Evolutionary conservation across 108 stramenopile species (phyloP), one percentile per base, ranked within the genome.

Genomic region (Stephanodiscus minutulus): DNA sequence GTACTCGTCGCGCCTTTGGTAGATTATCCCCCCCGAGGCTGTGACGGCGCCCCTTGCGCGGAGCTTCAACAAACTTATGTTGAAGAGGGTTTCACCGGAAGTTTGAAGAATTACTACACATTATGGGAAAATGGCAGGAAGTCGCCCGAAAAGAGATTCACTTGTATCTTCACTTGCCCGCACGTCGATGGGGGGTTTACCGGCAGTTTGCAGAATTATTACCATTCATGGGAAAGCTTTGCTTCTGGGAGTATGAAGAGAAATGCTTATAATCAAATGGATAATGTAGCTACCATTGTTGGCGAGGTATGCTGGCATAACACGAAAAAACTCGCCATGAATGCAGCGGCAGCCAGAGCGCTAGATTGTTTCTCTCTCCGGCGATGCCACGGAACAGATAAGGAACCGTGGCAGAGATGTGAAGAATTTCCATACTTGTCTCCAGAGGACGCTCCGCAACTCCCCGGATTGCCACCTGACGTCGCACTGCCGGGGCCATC

Each of bases 151-250:
- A 47, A 21, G 24, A 47, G 53, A 47, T 73, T 48, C 41, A 58
- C 64, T 21, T 44, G 64, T 7, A 59, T 73, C 18, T 73, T 73
- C 37, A 73, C 72, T 4, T 73, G 72, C 20, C 72, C 72, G 31
- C 5, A 33, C 5, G 3, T 33, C 4, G 31, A 33, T 5, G 31
- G 31, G 31, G 31, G 31, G 2, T 33, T 5, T 5, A 33, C 31
- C 31, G 31, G 31, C 5, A 33, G 31, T 33, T 5, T 33, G 31
- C 2, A 2, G 31, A 33, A 33, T 33, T 33, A 33, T 33, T 33
- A 33, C 3, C 11, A 49, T 15, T 59, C 43, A 1, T 56, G 72
- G 10, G 72, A 73, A 48, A 56, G 66, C 48, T 73, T 73, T 49
- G 54, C 64, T 6, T 35, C 24, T 65, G 54, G 64, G 33, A 27